These are phyloP conservation scores for Leishmania braziliensis DNA, from an alignment of 208 protist genomes.

Conservation along the genomic window DNA sequence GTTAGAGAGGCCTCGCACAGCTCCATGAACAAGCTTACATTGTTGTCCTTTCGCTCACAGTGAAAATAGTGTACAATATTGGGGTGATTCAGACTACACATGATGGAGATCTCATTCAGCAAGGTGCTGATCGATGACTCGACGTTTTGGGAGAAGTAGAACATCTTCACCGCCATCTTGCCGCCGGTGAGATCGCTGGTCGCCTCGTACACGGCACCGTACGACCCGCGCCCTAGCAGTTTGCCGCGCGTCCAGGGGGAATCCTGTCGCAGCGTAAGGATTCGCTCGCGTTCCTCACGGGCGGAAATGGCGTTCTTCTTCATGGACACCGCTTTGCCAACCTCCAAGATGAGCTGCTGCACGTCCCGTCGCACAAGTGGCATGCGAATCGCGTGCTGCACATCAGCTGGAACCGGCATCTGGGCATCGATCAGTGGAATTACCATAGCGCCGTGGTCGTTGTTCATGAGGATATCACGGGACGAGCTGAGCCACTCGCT, in stretches of 20 bases:
- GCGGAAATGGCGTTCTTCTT: conserved; percentile 85
- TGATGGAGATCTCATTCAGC: conserved; percentile 91
- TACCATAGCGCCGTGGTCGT: conserved; percentile 69
- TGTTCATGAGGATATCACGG: conserved; percentile 63
- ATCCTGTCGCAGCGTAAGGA: conserved; percentile 87
- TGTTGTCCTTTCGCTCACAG: conserved; percentile 86
- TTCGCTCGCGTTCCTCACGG: conserved; percentile 83
- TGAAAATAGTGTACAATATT: conserved; percentile 95
- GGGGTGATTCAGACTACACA: conserved; percentile 91
- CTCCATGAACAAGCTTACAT: conserved; percentile 93
- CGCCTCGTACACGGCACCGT: conserved; percentile 90
- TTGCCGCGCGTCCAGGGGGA: conserved; percentile 91
- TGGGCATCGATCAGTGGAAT: conserved; percentile 65
- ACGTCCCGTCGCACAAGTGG: conserved; percentile 77
- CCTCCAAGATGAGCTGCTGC: conserved; percentile 74
- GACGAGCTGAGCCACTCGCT: conserved; percentile 79
- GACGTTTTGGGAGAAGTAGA: conserved; percentile 78
- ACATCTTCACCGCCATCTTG: conserved; percentile 94
- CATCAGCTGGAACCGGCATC: conserved; percentile 46
- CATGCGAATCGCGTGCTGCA: conserved; percentile 72
- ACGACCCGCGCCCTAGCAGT: conserved; percentile 86
- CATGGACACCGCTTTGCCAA: conserved; percentile 78
- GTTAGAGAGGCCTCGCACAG: conserved; percentile 85
- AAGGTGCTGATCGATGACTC: conserved; percentile 81
- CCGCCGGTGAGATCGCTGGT: conserved; percentile 91